Evolutionary conservation across 208 protist species (phyloP), one percentile per base, ranked within the genome.

Genomic region (Lotmaria passim): DNA sequence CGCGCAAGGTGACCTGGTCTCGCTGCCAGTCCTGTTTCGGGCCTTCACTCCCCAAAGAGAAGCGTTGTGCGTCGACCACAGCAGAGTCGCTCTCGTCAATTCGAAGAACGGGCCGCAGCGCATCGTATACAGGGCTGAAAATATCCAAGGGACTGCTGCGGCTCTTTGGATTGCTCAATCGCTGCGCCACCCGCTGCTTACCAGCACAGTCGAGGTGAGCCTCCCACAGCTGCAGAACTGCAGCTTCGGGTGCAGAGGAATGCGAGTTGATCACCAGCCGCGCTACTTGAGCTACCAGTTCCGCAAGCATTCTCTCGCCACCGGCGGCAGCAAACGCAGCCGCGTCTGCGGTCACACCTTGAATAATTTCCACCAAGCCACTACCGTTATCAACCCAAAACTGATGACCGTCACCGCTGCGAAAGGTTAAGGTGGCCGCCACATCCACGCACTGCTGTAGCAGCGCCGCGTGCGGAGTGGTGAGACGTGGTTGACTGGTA

Each of bases 231-330:
- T 26, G 34, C 15, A 58, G 75, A 14, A 82, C 23, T 14, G 67
- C 21, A 11, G 43, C 33, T 3, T 44, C 72, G 3, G 64, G 48
- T 28, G 46, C 39, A 21, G 5, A 47, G 3, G 34, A 41, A 41
- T 73, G 48, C 17, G 68, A 51, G 56, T 86, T 86, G 31, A 86
- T 65, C 24, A 69, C 71, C 44, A 86, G 65, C 11, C 81, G 81
- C 60, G 69, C 69, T 39, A 86, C 39, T 65, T 86, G 81, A 3
- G 51, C 55, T 31, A 78, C 57, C 19, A 82, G 56, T 31, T 77
- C 77, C 24, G 70, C 69, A 30, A 56, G 34, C 19, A 31, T 14
- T 30, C 52, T 47, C 15, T 66, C 69, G 34, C 58, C 47, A 8
- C 52, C 19, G 0, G 38, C 52, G n/a, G 66, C 33, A 11, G 23